Evolutionary conservation across 2,329 filamentous ascomycete species (phyloP).

Genomic region (Fusarium brevicatenulatum): DNA sequence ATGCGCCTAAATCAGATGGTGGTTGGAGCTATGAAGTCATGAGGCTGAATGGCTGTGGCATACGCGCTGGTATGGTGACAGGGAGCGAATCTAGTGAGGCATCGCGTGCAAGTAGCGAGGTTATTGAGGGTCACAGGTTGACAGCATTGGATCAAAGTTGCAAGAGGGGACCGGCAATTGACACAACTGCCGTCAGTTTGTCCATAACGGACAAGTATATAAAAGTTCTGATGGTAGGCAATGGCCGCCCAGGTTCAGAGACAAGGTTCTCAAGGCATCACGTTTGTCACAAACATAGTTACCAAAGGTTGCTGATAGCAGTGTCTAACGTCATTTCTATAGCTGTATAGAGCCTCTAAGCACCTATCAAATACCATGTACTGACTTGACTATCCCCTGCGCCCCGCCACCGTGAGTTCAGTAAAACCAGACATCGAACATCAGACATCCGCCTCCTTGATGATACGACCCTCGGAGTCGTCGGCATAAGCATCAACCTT

Average conservation of each 20-base stretch:
- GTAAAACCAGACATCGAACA: neutral
- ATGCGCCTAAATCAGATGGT: rapidly evolving
- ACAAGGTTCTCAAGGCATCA: neutral
- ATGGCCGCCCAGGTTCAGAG: no score
- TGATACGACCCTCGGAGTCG: neutral
- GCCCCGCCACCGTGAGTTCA: rapidly evolving
- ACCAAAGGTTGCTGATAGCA: neutral
- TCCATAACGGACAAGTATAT: neutral
- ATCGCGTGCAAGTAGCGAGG: no score
- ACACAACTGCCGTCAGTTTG: neutral
- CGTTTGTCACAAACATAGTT: neutral
- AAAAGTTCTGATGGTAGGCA: neutral
- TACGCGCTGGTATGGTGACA: rapidly evolving
- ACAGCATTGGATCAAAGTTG: rapidly evolving
- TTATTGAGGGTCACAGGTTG: rapidly evolving
- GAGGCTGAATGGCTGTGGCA: neutral
- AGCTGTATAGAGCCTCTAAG: rapidly evolving
- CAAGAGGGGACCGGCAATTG: rapidly evolving
- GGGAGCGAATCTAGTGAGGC: neutral
- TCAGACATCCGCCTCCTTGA: slow-evolving; percentile 9
- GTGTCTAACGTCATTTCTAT: neutral
- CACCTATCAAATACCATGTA: rapidly evolving
- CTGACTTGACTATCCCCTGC: rapidly evolving
- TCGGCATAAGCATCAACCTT: slow-evolving; percentile 13
- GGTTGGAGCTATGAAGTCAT: neutral